A percentile compares a stretch with the other conserved stretches of the same genome.
These are phyloP conservation scores for Apiospora phragmitis DNA, from an alignment of 2,329 filamentous ascomycete species.

Conservation along the genomic window DNA sequence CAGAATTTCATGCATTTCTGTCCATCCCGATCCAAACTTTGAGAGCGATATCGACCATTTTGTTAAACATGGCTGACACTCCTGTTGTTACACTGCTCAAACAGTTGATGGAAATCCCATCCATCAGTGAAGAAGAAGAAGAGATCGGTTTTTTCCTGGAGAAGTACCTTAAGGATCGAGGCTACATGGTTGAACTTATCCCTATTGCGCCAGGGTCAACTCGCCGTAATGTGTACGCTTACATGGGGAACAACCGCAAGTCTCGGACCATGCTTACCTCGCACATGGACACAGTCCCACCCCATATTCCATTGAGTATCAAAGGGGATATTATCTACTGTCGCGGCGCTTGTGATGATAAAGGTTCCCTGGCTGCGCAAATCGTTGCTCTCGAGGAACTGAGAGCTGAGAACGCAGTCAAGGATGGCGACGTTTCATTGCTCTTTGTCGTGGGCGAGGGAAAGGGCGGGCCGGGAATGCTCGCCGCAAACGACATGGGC, in stretches of 20 bases:
- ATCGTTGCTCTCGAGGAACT: slow-evolving; percentile 52
- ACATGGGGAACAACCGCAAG: slow-evolving; percentile 46
- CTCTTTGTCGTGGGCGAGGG: slow-evolving; percentile 67
- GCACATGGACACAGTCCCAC: slow-evolving; percentile 66
- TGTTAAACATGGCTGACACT: too few relatives aligned
- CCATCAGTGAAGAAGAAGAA: neutral
- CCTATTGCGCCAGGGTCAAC: neutral
- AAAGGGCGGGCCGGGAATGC: slow-evolving; percentile 67
- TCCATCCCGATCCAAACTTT: too few relatives aligned
- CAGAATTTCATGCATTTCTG: too few relatives aligned
- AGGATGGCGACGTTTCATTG: slow-evolving; percentile 40
- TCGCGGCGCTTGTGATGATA: slow-evolving; percentile 13
- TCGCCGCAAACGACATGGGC: slow-evolving; percentile 44
- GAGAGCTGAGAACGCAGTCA: slow-evolving; percentile 33
- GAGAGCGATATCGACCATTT: too few relatives aligned
- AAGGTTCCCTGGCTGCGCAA: slow-evolving; percentile 49
- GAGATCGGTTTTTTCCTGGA: neutral
- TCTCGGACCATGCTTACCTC: slow-evolving; percentile 56
- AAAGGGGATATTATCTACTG: slow-evolving; percentile 20
- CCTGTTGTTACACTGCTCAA: too few relatives aligned
- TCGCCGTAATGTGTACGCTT: slow-evolving; percentile 63
- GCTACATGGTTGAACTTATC: neutral
- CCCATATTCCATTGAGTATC: slow-evolving; percentile 38
- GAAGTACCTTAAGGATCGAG: neutral
- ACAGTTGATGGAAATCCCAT: slow-evolving; percentile 2